Percentiles rank a stretch among this genome's conserved stretches.
These are phyloP conservation scores for Fusarium coicis DNA, from an alignment of 2,329 filamentous ascomycete genomes.

Conservation along the genomic window DNA sequence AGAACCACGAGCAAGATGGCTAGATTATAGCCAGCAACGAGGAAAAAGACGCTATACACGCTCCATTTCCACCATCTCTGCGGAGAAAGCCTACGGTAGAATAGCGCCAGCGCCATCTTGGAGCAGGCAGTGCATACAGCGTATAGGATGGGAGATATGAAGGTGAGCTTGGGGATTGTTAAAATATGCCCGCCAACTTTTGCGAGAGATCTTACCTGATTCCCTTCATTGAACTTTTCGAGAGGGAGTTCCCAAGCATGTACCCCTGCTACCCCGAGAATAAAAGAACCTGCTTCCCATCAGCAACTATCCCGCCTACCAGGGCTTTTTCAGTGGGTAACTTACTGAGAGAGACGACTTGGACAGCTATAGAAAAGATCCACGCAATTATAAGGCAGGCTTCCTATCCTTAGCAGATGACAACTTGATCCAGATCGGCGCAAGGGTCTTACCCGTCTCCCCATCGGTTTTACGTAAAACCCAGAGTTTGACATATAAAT, in stretches of 20 bases:
- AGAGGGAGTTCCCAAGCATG: constrained; percentile 48
- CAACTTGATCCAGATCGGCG: background rate
- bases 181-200: background rate
- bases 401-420: constrained; percentile 6
- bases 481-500: constrained; percentile 41
- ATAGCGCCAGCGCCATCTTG: constrained; percentile 52
- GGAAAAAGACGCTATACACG: constrained; percentile 44
- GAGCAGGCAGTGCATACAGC: constrained; percentile 46
- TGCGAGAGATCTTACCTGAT: background rate
- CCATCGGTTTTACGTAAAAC: constrained; percentile 32
- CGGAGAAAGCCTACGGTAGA: constrained; percentile 53
- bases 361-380: constrained; percentile 37
- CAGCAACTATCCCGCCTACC: background rate
- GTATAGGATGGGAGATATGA: constrained; percentile 37
- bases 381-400: constrained; percentile 34
- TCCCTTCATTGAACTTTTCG: constrained; percentile 25
- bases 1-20: constrained; percentile 50
- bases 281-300: constrained; percentile 17
- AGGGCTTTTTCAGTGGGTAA: background rate
- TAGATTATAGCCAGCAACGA: constrained; percentile 48
- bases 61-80: constrained; percentile 48
- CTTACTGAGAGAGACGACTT: constrained; percentile 31
- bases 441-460: constrained; percentile 30
- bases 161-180: constrained; percentile 31
- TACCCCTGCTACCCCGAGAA: constrained; percentile 38